Evolutionary conservation across 2,329 filamentous ascomycete genomes (phyloP).

Genomic region (Scopulariopsis brevicaulis): DNA sequence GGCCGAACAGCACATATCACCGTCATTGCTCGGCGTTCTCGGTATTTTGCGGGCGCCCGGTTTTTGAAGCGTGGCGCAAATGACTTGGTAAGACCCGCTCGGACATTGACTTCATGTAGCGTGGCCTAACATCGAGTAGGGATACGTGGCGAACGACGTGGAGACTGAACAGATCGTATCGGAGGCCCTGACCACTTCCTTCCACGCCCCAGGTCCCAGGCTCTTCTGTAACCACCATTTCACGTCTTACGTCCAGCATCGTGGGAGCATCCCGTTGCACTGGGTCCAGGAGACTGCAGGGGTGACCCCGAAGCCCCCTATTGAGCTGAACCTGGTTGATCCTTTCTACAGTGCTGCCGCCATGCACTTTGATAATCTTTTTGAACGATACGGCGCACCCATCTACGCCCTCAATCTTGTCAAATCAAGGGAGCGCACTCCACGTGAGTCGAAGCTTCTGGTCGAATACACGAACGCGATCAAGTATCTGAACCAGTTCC

Average conservation of each 20-base stretch:
- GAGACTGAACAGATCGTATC: slow-evolving; percentile 98
- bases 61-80: slow-evolving; percentile 94
- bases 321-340: slow-evolving; percentile 89
- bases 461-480: slow-evolving; percentile 81
- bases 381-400: slow-evolving; percentile 84
- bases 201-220: slow-evolving; percentile 78
- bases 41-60: slow-evolving; percentile 86
- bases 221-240: slow-evolving; percentile 84
- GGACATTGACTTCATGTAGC: not conserved
- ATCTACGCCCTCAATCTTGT: slow-evolving; percentile 88
- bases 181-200: slow-evolving; percentile 87
- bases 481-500: slow-evolving; percentile 86
- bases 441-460: slow-evolving; percentile 83
- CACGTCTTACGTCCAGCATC: slow-evolving; percentile 93
- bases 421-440: slow-evolving; percentile 76
- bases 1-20: slow-evolving; percentile 85
- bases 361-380: slow-evolving; percentile 89
- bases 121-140: slow-evolving; percentile 23
- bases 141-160: slow-evolving; percentile 96
- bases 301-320: slow-evolving; percentile 91
- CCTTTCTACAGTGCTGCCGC: slow-evolving; percentile 92
- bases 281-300: slow-evolving; percentile 97
- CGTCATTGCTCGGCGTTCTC: slow-evolving; percentile 82
- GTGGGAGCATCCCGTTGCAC: slow-evolving; percentile 90
- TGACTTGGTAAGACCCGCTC: slow-evolving; percentile 43